Evolutionary conservation across 2,329 filamentous ascomycete species (phyloP).

Genomic region (Trichoderma sp.): DNA sequence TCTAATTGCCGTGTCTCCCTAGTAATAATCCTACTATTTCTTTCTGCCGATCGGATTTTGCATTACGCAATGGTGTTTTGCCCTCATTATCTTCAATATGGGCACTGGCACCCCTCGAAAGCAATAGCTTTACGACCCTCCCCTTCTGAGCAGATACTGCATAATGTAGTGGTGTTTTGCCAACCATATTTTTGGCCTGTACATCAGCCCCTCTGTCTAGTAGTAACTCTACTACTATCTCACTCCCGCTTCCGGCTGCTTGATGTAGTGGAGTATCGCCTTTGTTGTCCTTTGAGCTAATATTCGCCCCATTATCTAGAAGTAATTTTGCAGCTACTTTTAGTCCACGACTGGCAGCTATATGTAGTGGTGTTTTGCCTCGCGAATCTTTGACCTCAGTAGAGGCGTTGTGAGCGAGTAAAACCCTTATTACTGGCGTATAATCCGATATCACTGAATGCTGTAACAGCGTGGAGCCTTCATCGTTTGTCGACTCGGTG

Average conservation of each 20-base stretch:
- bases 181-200: not conserved
- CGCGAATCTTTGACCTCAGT: not conserved
- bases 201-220: not conserved
- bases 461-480: not conserved
- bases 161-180: not conserved
- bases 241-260: rapidly evolving
- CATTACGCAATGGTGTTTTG: not conserved
- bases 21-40: not conserved
- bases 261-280: not conserved
- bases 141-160: not conserved
- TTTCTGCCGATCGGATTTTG: not conserved
- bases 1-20: not conserved
- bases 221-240: not conserved
- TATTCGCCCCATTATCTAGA: not conserved
- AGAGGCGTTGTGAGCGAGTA: not conserved
- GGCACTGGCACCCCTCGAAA: not conserved
- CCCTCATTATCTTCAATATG: not conserved
- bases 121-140: not conserved
- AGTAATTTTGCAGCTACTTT: not conserved
- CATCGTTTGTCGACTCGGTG: not conserved
- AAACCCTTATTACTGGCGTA: not conserved
- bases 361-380: not conserved
- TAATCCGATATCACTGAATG: rapidly evolving
- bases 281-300: not conserved
- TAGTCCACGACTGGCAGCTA: not conserved